Evolutionary conservation across 495 filamentous ascomycete species (phyloP), one percentile per base, ranked within the genome.

Genomic region (Pyrenula massariospora): DNA sequence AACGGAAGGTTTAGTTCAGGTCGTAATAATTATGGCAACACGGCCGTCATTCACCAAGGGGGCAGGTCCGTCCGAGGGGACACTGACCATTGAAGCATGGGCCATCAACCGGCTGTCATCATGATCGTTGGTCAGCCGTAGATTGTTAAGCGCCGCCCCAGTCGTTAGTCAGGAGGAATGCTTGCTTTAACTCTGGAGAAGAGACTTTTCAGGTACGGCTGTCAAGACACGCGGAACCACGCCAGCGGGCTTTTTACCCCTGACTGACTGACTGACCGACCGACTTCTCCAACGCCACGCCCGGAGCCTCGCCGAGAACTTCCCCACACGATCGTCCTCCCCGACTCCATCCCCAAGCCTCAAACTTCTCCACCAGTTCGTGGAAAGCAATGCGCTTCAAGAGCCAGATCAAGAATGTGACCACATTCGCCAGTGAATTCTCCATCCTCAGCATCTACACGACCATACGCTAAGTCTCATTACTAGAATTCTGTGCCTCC

Each of bases 401-500:
- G 62, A 86, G 82, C 42, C 82, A 87, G 57, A 78, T 98, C 56
- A 77, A 79, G 64, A 94, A 95, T 61, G 84, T 90, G 56, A 79
- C 73, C 55, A 92, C 86, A 8, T 93, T 98, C 66, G 85, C 85
- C 49, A 95, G 91, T 94, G 70, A 63, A 78, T 68, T 1, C 22
- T n/a, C 10, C 50, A 2, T 48, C 25, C 12, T 22, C 19, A 22
- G 3, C 1, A 15, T 50, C 20, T 54, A 11, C 42, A 20, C 19
- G 8, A 20, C 50, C 20, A 8, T 8, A 52, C 8, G 19, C 22
- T 52, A 24, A 52, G 50, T 48, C n/a, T n/a, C 2, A 48, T 23
- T 3, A 8, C 50, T 62, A 96, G 91, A 94, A 69, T 76, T 98
- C 58, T 84, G 83, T 2, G 86, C 87, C 8, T 95, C 91, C 2